phyloP scores from a whole-genome alignment of 371 early-diverging fungal genomes.

The Apophysomyces ossiformis region DNA sequence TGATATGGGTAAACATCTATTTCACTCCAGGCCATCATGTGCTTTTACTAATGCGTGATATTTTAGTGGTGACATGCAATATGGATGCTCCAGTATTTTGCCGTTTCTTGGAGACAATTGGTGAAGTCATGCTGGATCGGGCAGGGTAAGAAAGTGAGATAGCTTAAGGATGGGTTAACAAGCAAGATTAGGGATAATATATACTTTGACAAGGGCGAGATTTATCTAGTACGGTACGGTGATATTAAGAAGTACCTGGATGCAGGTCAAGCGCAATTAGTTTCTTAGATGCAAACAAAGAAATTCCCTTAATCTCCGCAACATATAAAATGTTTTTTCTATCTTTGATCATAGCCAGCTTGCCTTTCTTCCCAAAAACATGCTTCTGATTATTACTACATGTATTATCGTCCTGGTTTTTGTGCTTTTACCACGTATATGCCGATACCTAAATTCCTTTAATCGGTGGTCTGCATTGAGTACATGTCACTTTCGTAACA shows the following conservation, averaged over 20 bases:
- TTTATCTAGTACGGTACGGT: constrained; percentile 33
- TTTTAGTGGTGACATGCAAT: constrained; percentile 67
- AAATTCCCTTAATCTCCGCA: not conserved
- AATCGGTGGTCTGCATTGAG: not conserved
- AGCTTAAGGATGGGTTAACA: not conserved
- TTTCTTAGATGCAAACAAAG: constrained; percentile 12
- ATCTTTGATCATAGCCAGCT: not conserved
- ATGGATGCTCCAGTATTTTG: constrained; percentile 78
- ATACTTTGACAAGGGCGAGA: constrained; percentile 26
- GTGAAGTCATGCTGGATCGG: constrained; percentile 59
- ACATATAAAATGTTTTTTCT: not conserved
- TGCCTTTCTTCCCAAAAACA: not conserved
- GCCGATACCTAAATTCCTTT: not conserved
- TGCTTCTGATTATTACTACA: not conserved
- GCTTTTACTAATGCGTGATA: not conserved
- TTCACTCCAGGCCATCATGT: not conserved
- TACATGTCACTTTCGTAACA: constrained; percentile 17
- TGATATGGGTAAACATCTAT: constrained; percentile 34
- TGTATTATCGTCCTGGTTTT: not conserved
- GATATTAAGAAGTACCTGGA: constrained; percentile 25
- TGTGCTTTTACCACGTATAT: not conserved
- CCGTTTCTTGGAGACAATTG: constrained; percentile 59
- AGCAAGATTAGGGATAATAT: constrained; percentile 1
- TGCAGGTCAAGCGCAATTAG: constrained; percentile 22
- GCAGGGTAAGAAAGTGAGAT: constrained; percentile 4